These are phyloP conservation scores for Hypoxylon crocopeplum DNA, from an alignment of 495 filamentous ascomycete genomes.

Conservation along the genomic window DNA sequence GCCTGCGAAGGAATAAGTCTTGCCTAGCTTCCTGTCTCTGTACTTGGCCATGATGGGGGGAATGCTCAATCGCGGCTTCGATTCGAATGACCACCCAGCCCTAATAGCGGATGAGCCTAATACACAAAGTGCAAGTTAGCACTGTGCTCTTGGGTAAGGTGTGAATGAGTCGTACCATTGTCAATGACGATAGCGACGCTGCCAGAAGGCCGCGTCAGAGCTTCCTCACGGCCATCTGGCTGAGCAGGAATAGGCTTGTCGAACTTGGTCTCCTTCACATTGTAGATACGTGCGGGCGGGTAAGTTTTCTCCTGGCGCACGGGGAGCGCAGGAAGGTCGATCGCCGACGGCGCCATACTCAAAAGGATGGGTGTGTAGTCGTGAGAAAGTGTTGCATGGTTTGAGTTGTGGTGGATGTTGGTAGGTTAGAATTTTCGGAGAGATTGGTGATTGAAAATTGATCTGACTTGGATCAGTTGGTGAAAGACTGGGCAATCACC, in stretches of 20 bases:
- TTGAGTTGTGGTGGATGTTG: not conserved
- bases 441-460: not conserved
- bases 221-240: conserved; percentile 69
- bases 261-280: conserved; percentile 77
- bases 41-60: conserved; percentile 94
- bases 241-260: conserved; percentile 73
- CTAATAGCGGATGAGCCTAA: conserved; percentile 85
- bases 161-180: conserved; percentile 71
- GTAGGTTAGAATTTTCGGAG: not conserved
- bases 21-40: conserved; percentile 87
- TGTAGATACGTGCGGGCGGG: conserved; percentile 53
- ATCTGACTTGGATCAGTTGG: too few relatives aligned
- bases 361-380: conserved; percentile 2
- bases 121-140: conserved; percentile 20
- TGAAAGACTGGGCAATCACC: too few relatives aligned
- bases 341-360: conserved; percentile 54
- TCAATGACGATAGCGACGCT: conserved; percentile 90
- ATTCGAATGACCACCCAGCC: conserved; percentile 94
- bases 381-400: conserved; percentile 20
- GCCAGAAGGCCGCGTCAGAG: conserved; percentile 54
- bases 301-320: conserved; percentile 48
- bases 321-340: conserved; percentile 44
- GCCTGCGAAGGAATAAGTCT: conserved; percentile 88
- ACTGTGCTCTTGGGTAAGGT: not conserved
- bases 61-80: conserved; percentile 74